Evolutionary conservation across 2,329 filamentous ascomycete genomes (phyloP).

Genomic region (Paecilomyces formosus): DNA sequence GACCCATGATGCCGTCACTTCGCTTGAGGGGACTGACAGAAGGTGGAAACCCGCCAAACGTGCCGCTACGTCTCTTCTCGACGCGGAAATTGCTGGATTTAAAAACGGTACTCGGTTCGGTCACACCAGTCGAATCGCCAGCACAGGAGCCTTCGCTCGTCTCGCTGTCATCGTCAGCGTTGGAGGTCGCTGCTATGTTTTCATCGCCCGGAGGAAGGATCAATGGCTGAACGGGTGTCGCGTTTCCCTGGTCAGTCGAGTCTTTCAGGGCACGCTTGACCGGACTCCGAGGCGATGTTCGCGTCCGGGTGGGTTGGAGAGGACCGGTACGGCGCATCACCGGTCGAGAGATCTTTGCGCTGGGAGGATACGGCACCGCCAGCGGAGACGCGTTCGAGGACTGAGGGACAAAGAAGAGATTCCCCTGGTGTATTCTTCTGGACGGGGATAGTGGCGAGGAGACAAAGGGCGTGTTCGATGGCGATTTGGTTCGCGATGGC

Average conservation of each 20-base stretch:
- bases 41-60: conserved; percentile 44
- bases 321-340: conserved; percentile 29
- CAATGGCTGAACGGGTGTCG: conserved; percentile 43
- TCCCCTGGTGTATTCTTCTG: conserved; percentile 45
- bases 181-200: conserved; percentile 29
- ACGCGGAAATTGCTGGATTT: conserved; percentile 37
- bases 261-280: conserved; percentile 68
- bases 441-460: conserved; percentile 54
- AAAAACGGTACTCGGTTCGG: conserved; percentile 15
- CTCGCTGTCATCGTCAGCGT: conserved; percentile 1
- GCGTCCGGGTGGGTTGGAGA: conserved; percentile 42
- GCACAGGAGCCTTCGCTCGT: not conserved
- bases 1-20: conserved; percentile 80
- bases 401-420: conserved; percentile 43
- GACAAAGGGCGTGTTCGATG: conserved; percentile 43
- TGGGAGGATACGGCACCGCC: conserved; percentile 59
- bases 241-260: conserved; percentile 65
- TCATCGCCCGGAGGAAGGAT: conserved; percentile 42
- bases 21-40: conserved; percentile 83
- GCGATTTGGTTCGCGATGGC: conserved; percentile 39
- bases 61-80: conserved; percentile 43
- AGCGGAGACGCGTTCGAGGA: conserved; percentile 46
- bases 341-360: conserved; percentile 51
- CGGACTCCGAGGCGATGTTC: conserved; percentile 73
- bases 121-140: not conserved